A percentile compares a stretch with the other conserved stretches of the same genome.
Conservation (phyloP, 805 yeast genomes). For the Wickerhamomyces alni region DNA sequence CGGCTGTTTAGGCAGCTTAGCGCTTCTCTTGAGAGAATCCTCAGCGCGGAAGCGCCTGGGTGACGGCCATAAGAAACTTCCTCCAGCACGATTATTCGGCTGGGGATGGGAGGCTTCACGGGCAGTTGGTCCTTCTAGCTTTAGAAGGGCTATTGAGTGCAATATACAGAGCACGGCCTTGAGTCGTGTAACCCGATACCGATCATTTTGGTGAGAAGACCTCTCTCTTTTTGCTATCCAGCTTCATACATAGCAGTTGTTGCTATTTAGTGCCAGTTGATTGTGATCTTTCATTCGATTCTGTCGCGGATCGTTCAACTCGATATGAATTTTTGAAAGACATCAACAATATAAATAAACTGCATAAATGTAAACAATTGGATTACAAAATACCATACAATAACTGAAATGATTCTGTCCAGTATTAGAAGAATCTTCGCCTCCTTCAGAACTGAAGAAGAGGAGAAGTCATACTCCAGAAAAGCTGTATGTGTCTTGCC, state of each 20-base stretch:
- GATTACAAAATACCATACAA: no score
- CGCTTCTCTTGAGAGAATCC: conserved; percentile 50
- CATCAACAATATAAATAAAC: no score
- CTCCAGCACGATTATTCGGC: not conserved
- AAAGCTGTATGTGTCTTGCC: conserved; percentile 56
- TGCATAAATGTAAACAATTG: no score
- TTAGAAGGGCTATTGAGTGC: conserved; percentile 47
- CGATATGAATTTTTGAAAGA: no score
- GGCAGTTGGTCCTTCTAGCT: conserved; percentile 41
- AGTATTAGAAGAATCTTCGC: conserved; percentile 75
- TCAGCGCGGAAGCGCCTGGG: conserved; percentile 51
- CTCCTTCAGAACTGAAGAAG: conserved; percentile 81
- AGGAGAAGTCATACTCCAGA: conserved; percentile 70
- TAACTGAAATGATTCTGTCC: conserved; percentile 50
- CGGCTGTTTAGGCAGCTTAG: not conserved
- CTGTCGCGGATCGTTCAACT: conserved; percentile 6
- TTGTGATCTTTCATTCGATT: conserved; percentile 1
- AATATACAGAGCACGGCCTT: conserved; percentile 43
- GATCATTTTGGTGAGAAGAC: conserved; percentile 48
- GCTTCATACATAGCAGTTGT: no score
- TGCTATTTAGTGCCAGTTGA: no score
- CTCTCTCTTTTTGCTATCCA: conserved; percentile 22
- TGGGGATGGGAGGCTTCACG: conserved; percentile 48
- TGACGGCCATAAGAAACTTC: conserved; percentile 47
- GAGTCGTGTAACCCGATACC: conserved; percentile 49